These are phyloP conservation scores for Plasmodium gaboni DNA, from an alignment of 169 alveolate genomes.

Conservation along the genomic window DNA sequence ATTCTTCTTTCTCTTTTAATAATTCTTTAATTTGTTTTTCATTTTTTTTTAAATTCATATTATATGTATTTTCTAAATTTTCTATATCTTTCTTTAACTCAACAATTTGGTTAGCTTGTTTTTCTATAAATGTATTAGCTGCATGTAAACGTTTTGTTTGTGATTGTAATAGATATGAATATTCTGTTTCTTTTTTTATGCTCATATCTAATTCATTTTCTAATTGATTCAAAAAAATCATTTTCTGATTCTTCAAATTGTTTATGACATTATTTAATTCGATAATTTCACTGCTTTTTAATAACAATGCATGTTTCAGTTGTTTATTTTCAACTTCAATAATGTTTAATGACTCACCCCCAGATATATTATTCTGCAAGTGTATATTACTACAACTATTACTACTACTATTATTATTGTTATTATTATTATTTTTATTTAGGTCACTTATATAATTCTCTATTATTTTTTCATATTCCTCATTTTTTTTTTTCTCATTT, in stretches of 20 bases:
- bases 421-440: background rate
- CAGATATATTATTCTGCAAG: background rate
- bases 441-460: constrained; percentile 5
- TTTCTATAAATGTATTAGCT: constrained; percentile 24
- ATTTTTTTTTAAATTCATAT: constrained; percentile 1
- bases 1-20: constrained; percentile 40
- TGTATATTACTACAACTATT: background rate
- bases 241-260: constrained; percentile 25
- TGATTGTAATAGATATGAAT: constrained; percentile 21
- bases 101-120: background rate
- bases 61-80: constrained; percentile 22
- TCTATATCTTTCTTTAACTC: constrained; percentile 1
- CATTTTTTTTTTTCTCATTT: constrained; percentile 55
- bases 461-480: constrained; percentile 23
- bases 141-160: constrained; percentile 31
- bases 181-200: constrained; percentile 40
- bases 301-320: constrained; percentile 24
- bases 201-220: constrained; percentile 31
- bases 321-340: constrained; percentile 23
- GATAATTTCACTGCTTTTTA: constrained; percentile 24
- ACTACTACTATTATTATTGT: background rate
- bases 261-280: constrained; percentile 32
- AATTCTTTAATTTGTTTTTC: constrained; percentile 18
- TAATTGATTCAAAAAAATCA: constrained; percentile 2
- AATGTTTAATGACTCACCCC: constrained; percentile 2